A percentile compares a stretch with the other conserved stretches of the same genome.
Evolutionary conservation across 2,329 filamentous ascomycete species (phyloP).

Genomic region (Aspergillus spinulosporus): DNA sequence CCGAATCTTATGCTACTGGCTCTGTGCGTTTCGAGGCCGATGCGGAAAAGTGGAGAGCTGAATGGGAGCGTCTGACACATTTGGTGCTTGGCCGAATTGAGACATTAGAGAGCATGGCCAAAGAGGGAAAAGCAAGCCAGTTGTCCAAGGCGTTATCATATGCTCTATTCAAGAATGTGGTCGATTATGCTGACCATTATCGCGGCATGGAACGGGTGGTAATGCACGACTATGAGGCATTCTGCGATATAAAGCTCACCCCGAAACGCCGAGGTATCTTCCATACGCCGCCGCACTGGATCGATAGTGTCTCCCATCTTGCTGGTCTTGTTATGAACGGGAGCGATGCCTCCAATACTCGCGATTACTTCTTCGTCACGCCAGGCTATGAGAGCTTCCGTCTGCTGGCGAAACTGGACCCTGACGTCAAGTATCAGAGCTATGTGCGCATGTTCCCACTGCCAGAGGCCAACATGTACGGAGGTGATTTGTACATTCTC

Average conservation of each 20-base stretch:
- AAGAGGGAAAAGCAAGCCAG: constrained; percentile 2
- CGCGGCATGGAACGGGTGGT: constrained; percentile 12
- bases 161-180: constrained; percentile 12
- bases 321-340: constrained; percentile 39
- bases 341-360: constrained; percentile 26
- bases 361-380: constrained; percentile 36
- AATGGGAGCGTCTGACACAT: constrained; percentile 11
- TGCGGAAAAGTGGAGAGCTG: not conserved
- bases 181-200: constrained; percentile 12
- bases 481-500: constrained; percentile 44
- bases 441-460: constrained; percentile 37
- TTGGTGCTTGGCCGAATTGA: constrained; percentile 10
- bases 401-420: constrained; percentile 26
- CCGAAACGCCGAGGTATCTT: constrained; percentile 27
- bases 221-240: constrained; percentile 11
- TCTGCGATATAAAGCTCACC: constrained; percentile 8
- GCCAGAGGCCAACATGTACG: constrained; percentile 33
- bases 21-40: constrained; percentile 3
- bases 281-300: constrained; percentile 37
- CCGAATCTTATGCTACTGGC: constrained; percentile 7
- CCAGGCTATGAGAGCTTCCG: constrained; percentile 34
- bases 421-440: constrained; percentile 30
- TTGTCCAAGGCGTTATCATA: constrained; percentile 12
- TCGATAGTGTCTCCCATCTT: constrained; percentile 42
- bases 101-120: constrained; percentile 5